These are phyloP conservation scores for Ophiostoma sp. DNA, from an alignment of 2,329 filamentous ascomycete species.

Conservation along the genomic window DNA sequence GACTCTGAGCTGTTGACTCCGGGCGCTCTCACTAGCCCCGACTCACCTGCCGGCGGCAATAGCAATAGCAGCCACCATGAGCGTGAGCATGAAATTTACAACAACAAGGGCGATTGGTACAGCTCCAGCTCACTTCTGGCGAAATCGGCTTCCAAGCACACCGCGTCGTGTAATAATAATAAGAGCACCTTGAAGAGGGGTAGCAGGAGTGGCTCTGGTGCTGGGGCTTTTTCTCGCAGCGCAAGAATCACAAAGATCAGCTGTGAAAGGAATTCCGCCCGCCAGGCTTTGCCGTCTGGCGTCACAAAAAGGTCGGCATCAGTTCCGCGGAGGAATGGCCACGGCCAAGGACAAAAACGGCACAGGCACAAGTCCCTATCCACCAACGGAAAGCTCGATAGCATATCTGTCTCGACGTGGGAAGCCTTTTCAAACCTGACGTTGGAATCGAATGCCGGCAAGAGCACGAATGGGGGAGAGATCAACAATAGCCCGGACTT, in stretches of 20 bases:
- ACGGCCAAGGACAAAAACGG: not conserved
- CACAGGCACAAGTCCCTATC: not conserved
- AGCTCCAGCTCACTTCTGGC: not conserved
- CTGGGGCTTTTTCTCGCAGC: too few relatives aligned
- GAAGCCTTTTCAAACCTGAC: not conserved
- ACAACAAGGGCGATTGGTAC: not conserved
- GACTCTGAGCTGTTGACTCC: not conserved
- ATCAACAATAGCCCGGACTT: not conserved
- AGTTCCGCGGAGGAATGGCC: not conserved
- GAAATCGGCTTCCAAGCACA: not conserved
- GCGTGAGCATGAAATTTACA: not conserved
- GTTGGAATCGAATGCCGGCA: too few relatives aligned
- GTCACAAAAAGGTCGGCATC: not conserved
- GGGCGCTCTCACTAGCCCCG: not conserved
- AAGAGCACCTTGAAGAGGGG: too few relatives aligned
- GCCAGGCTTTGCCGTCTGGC: not conserved
- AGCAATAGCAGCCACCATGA: too few relatives aligned
- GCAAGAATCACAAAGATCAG: not conserved
- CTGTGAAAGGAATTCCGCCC: not conserved
- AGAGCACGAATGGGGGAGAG: not conserved
- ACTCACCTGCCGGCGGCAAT: not conserved
- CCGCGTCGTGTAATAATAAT: too few relatives aligned
- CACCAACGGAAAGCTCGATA: not conserved
- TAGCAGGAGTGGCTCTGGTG: too few relatives aligned
- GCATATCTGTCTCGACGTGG: not conserved